A percentile compares a stretch with the other conserved stretches of the same genome.
Conservation (phyloP, 164 flowering plant species). For the Tinospora cordifolia region DNA sequence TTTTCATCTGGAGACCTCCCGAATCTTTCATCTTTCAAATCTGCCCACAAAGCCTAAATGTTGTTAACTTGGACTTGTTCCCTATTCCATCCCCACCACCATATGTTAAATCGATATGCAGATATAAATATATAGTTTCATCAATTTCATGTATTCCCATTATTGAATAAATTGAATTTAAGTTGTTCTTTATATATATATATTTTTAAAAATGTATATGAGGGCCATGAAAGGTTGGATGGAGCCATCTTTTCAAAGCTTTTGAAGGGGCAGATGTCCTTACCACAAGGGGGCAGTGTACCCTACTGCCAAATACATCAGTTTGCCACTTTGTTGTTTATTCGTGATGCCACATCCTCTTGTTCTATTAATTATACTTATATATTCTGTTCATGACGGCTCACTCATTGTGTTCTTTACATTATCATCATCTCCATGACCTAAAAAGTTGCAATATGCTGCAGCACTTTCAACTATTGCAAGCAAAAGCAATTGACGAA, state of each 20-base stretch:
- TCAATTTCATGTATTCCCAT: too few species aligned
- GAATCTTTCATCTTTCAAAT: neutral
- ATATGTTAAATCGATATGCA: neutral
- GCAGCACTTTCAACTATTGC: too few species aligned
- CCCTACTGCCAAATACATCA: neutral
- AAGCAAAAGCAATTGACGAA: too few species aligned
- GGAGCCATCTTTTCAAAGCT: neutral
- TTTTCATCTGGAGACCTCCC: neutral
- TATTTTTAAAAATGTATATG: too few species aligned
- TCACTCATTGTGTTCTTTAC: too few species aligned
- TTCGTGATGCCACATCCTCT: neutral
- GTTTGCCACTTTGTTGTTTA: neutral
- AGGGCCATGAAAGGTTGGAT: neutral
- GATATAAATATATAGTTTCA: neutral
- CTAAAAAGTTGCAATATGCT: too few species aligned
- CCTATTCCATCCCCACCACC: slow-evolving; percentile 3
- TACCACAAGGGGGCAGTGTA: neutral
- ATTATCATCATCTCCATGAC: too few species aligned
- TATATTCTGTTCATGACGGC: too few species aligned
- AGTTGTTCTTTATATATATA: neutral
- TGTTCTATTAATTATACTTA: neutral
- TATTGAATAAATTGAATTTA: too few species aligned
- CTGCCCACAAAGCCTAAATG: slow-evolving; percentile 1
- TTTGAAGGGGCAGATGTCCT: neutral
- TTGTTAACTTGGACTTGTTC: neutral